Conservation (phyloP, 306 rosid genomes). For the Vicia faba region DNA sequence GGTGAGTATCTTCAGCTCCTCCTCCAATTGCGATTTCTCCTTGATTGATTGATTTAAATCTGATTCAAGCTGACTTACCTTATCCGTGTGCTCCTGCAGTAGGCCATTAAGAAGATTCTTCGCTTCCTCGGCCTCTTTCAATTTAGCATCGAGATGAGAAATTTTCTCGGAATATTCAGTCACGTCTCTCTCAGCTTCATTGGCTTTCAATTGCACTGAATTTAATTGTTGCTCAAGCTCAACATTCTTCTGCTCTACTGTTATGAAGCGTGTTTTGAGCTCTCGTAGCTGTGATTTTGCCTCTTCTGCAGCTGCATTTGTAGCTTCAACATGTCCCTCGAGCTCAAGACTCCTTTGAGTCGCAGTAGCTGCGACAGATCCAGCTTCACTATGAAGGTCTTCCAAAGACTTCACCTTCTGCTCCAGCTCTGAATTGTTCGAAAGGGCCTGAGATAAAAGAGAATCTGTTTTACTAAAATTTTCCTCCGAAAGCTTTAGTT, state of each 20-base stretch:
- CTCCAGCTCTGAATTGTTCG: conserved; percentile 75
- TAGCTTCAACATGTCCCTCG: conserved; percentile 56
- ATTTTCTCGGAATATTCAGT: conserved; percentile 62
- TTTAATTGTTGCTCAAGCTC: conserved; percentile 84
- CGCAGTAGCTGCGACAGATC: conserved; percentile 60
- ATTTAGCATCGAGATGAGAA: conserved; percentile 55
- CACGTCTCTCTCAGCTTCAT: conserved; percentile 64
- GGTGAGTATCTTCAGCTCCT: conserved; percentile 61
- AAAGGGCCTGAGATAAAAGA: conserved; percentile 73
- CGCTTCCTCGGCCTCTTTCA: conserved; percentile 60
- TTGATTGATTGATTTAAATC: conserved; percentile 54
- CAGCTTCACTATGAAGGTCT: conserved; percentile 67
- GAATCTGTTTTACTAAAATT: conserved; percentile 63
- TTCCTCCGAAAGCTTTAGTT: conserved; percentile 62
- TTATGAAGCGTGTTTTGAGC: conserved; percentile 60
- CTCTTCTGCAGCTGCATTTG: conserved; percentile 68
- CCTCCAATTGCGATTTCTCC: conserved; percentile 61
- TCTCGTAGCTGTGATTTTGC: conserved; percentile 70
- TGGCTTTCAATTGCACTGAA: conserved; percentile 56
- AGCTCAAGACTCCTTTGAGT: conserved; percentile 75
- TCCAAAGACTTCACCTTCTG: conserved; percentile 75
- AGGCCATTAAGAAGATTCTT: conserved; percentile 55
- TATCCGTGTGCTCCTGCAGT: conserved; percentile 61
- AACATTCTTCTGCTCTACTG: conserved; percentile 63
- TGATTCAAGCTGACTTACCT: conserved; percentile 66